Percentiles rank a stretch among this genome's conserved stretches.
Conservation (phyloP, 345 rosid genomes). For the Lumnitzera racemosa region DNA sequence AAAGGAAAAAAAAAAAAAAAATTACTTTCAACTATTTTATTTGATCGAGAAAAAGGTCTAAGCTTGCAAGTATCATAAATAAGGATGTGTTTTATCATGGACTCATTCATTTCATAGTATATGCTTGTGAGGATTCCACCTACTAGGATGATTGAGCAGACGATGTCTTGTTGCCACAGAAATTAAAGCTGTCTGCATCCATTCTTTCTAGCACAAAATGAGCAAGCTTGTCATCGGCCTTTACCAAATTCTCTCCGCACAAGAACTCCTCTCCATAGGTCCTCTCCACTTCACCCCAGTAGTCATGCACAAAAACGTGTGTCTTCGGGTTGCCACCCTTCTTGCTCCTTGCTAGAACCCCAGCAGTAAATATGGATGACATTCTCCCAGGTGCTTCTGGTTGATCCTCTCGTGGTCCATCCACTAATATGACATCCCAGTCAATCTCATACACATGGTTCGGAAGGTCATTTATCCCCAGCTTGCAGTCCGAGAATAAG, state of each 20-base stretch:
- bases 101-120: no score
- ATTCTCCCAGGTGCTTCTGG: constrained; percentile 67
- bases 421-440: constrained; percentile 91
- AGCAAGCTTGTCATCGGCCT: constrained; percentile 56
- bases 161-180: constrained; percentile 36
- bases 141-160: constrained; percentile 8
- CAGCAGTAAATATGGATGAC: constrained; percentile 84
- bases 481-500: constrained; percentile 77
- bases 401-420: constrained; percentile 89
- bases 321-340: constrained; percentile 72
- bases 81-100: no score
- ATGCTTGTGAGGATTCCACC: neutral
- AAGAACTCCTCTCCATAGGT: constrained; percentile 77
- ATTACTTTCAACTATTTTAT: no score
- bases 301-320: constrained; percentile 87
- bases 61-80: no score
- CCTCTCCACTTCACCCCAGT: constrained; percentile 65
- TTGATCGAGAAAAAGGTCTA: no score
- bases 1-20: no score
- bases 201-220: constrained; percentile 85
- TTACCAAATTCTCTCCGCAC: constrained; percentile 81
- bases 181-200: constrained; percentile 52
- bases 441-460: constrained; percentile 92
- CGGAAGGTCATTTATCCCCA: constrained; percentile 82
- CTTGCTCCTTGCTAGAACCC: constrained; percentile 78